Evolutionary conservation across 441 rosid species (phyloP), one percentile per base, ranked within the genome.

Genomic region (Pelargonium citronellum): DNA sequence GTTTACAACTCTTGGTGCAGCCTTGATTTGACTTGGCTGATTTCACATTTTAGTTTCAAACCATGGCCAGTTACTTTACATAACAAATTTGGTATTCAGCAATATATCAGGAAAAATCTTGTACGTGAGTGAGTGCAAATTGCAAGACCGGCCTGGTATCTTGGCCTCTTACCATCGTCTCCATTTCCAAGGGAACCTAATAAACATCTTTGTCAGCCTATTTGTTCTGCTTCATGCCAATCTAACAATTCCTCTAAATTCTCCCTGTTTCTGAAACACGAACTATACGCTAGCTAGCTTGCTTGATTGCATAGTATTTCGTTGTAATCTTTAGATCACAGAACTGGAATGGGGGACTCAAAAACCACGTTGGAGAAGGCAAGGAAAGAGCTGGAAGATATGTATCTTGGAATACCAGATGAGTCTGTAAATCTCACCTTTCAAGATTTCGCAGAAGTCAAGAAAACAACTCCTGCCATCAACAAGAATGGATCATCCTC

Each of bases 341-440:
- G 44, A 41, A 7, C 44, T 41, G 64, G 34, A 47, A 87, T 81
- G 85, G 86, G 81, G 68, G 85, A 83, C 39, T 34, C 67, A 63
- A 69, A 72, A 71, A 70, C 79, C 3, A 60, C 64, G 4, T 30
- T 84, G 69, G 78, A 80, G 55, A 85, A 80, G 64, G 89, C 83
- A 47, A 79, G 81, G 60, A 60, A 76, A 79, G 91, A 86, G 79
- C 93, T 86, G 9, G 93, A 88, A 77, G 87, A 86, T 16, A 57
- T 86, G 16, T 88, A 88, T 55, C 73, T 69, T 8, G 89, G 93
- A 63, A 77, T 86, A 72, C 91, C 91, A 2, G 93, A 88, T 69
- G 93, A 86, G n/a, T 88, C 93, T 0, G 91, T 88, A 8, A 84
- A 88, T 73, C 88, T 88, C 66, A 88, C 89, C 13, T 86, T 88